Conservation (phyloP, 2,329 filamentous ascomycete species). For the Trichophyton verrucosum region DNA sequence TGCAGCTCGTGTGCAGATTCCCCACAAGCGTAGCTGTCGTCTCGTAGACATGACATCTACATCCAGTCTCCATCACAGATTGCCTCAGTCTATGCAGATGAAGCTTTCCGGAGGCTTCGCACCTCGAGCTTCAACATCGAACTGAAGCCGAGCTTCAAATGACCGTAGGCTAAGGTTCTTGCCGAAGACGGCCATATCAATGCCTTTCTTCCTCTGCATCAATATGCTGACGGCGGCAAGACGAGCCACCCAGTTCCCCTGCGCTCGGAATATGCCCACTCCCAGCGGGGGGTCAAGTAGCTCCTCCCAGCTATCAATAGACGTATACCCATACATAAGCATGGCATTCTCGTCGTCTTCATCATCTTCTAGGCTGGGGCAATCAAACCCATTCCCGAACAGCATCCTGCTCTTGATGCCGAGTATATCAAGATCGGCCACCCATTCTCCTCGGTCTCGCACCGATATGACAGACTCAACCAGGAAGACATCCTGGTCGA, state of each 20-base stretch:
- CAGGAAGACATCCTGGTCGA: constrained; percentile 13
- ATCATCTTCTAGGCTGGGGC: not conserved
- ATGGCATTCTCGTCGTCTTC: not conserved
- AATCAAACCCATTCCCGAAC: not conserved
- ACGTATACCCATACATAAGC: not conserved
- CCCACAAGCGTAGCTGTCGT: no score
- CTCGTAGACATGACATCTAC: no score
- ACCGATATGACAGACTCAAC: constrained; percentile 15
- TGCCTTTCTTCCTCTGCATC: not conserved
- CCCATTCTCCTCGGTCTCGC: constrained; percentile 16
- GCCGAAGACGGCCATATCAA: not conserved
- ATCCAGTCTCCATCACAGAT: not conserved
- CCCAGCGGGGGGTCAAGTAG: constrained; percentile 10
- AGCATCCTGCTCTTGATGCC: not conserved
- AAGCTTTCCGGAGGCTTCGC: not conserved
- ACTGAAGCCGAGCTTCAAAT: not conserved
- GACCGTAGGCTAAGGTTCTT: not conserved
- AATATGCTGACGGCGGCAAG: constrained; percentile 7
- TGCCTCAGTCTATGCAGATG: not conserved
- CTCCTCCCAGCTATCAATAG: constrained; percentile 13
- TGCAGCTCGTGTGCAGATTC: no score
- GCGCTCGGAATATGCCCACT: constrained; percentile 9
- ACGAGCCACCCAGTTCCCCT: constrained; percentile 11
- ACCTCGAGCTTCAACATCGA: not conserved
- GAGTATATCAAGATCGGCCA: constrained; percentile 16